A percentile compares a stretch with the other conserved stretches of the same genome.
These are phyloP conservation scores for Dioscorea cayenensis DNA, from an alignment of 116 monocot species.

Conservation along the genomic window DNA sequence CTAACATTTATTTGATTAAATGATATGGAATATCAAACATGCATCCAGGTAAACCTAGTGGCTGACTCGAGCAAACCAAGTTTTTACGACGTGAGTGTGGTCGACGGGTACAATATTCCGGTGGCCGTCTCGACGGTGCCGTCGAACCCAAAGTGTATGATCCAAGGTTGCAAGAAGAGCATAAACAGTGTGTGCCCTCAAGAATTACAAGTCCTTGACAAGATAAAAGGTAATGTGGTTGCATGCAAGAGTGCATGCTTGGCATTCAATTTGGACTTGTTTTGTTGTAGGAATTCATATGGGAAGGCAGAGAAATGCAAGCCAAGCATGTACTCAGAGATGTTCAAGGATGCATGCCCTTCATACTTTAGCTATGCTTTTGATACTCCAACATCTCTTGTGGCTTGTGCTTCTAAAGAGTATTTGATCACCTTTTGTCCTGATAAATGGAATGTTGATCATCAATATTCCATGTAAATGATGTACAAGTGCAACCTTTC, in stretches of 20 bases:
- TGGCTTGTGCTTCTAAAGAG: conserved; percentile 28
- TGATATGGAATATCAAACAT: too few species aligned
- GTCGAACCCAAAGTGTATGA: conserved; percentile 27
- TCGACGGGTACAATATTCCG: conserved; percentile 68
- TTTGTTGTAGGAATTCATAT: conserved; percentile 49
- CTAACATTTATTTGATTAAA: too few species aligned
- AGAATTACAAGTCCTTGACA: conserved; percentile 45
- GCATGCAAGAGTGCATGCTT: conserved; percentile 78
- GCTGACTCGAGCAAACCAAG: conserved; percentile 24
- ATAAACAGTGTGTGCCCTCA: conserved; percentile 41
- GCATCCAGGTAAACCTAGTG: too few species aligned
- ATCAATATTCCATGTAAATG: too few species aligned
- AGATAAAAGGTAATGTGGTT: conserved; percentile 15
- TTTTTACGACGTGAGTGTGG: conserved; percentile 65
- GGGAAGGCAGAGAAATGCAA: conserved; percentile 39
- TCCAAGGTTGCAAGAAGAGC: conserved; percentile 44
- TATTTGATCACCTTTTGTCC: conserved; percentile 68
- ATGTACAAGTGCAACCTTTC: too few species aligned
- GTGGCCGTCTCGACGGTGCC: conserved; percentile 40
- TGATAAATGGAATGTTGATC: conserved; percentile 29
- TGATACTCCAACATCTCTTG: conserved; percentile 29
- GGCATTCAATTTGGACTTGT: conserved; percentile 50
- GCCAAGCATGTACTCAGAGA: conserved; percentile 43
- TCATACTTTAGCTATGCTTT: conserved; percentile 59
- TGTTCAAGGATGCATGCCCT: conserved; percentile 69